These are phyloP conservation scores for Senna tora DNA, from an alignment of 306 rosid species.

Conservation along the genomic window DNA sequence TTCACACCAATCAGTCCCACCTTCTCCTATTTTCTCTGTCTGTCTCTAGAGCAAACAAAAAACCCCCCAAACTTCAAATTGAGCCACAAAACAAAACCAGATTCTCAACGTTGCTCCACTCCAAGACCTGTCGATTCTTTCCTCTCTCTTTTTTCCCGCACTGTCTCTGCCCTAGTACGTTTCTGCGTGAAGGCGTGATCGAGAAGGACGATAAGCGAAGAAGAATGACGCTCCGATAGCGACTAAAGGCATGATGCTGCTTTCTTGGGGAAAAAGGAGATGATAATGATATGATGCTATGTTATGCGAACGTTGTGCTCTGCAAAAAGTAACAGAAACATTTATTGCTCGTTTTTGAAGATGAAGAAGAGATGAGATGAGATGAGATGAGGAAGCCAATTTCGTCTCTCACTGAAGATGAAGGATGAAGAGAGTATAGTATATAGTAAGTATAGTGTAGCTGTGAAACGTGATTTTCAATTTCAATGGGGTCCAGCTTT, in stretches of 20 bases:
- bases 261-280: conserved; percentile 1
- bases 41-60: conserved; percentile 26
- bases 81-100: conserved; percentile 50
- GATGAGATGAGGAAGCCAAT: conserved; percentile 31
- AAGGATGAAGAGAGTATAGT: too few species aligned
- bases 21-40: not conserved
- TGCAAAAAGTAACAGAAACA: conserved; percentile 11
- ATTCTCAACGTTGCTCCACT: conserved; percentile 19
- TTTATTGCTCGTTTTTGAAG: conserved; percentile 13
- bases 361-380: too few species aligned
- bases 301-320: conserved; percentile 45
- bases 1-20: conserved; percentile 41
- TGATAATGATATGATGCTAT: not conserved
- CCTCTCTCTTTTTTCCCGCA: too few species aligned
- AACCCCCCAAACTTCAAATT: conserved; percentile 43
- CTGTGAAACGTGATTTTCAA: conserved; percentile 38
- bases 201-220: conserved; percentile 36
- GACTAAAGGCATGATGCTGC: conserved; percentile 40
- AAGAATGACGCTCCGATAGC: conserved; percentile 35
- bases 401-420: too few species aligned
- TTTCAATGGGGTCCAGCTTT: conserved; percentile 50
- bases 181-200: conserved; percentile 19
- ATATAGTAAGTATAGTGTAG: conserved; percentile 23
- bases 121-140: conserved; percentile 25
- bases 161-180: conserved; percentile 24